These are phyloP conservation scores for Cladorrhinum samala DNA, from an alignment of 495 filamentous ascomycete genomes.

Conservation along the genomic window DNA sequence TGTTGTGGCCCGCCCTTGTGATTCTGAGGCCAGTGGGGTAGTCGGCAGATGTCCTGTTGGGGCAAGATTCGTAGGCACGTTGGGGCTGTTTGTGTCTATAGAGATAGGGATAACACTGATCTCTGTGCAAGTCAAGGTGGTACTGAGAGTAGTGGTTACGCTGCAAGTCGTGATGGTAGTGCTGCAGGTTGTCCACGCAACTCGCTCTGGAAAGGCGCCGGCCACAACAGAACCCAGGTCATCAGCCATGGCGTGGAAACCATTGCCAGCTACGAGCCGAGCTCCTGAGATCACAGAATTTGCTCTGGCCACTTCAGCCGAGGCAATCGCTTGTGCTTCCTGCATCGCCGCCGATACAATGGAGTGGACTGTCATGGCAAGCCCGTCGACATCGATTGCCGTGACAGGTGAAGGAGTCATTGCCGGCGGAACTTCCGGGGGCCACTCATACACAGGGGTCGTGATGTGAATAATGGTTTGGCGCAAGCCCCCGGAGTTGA, in stretches of 20 bases:
- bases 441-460: constrained; percentile 16
- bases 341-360: constrained; percentile 17
- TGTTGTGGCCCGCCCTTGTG: neutral
- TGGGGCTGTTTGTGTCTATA: neutral
- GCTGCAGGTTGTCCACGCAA: constrained; percentile 13
- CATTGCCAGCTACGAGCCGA: constrained; percentile 4
- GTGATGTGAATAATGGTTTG: constrained; percentile 14
- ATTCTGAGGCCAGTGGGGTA: neutral
- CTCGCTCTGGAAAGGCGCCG: constrained; percentile 7
- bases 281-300: constrained; percentile 16
- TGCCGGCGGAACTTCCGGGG: neutral
- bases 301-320: constrained; percentile 13
- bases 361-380: constrained; percentile 12
- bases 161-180: constrained; percentile 16
- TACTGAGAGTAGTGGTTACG: constrained; percentile 11
- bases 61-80: neutral
- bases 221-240: constrained; percentile 11
- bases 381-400: constrained; percentile 9
- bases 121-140: constrained; percentile 8
- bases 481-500: constrained; percentile 14
- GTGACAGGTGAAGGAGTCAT: neutral
- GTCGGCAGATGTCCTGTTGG: neutral
- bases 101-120: neutral
- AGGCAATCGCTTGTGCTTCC: constrained; percentile 13
- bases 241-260: too few relatives aligned